These are phyloP conservation scores for Calonectria naviculata DNA, from an alignment of 2,329 filamentous ascomycete genomes.

Conservation along the genomic window DNA sequence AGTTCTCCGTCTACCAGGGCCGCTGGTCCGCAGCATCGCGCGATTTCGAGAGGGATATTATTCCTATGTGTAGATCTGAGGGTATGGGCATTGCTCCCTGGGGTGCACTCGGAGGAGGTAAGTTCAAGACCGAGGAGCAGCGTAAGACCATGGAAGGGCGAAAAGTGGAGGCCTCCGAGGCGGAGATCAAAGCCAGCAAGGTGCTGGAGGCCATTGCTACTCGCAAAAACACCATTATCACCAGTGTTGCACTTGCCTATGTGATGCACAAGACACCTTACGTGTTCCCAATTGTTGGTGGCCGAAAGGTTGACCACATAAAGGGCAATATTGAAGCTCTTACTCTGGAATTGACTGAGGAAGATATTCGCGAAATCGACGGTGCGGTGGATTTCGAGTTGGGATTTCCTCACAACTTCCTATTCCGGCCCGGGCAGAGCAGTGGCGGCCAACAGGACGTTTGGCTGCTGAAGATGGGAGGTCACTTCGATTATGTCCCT, in stretches of 20 bases:
- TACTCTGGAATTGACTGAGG: conserved; percentile 64
- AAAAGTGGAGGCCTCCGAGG: conserved; percentile 55
- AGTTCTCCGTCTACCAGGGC: conserved; percentile 67
- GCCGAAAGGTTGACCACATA: conserved; percentile 76
- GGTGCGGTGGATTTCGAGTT: conserved; percentile 69
- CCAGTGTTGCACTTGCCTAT: conserved; percentile 74
- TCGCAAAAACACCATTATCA: conserved; percentile 55
- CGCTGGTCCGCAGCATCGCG: conserved; percentile 52
- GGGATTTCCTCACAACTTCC: conserved; percentile 74
- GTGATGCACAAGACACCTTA: conserved; percentile 78
- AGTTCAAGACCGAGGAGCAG: conserved; percentile 54
- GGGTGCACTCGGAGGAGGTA: conserved; percentile 65
- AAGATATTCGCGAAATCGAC: conserved; percentile 77
- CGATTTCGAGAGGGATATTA: conserved; percentile 56
- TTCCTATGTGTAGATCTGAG: conserved; percentile 55
- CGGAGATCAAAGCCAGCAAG: conserved; percentile 62
- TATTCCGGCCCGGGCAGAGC: conserved; percentile 55
- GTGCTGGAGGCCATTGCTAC: conserved; percentile 62
- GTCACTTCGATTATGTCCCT: conserved; percentile 62
- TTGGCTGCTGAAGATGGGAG: conserved; percentile 58
- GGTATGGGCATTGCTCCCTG: conserved; percentile 68
- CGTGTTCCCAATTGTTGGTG: conserved; percentile 80
- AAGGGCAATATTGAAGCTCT: conserved; percentile 77
- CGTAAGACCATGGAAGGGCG: conserved; percentile 50
- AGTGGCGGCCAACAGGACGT: conserved; percentile 53